phyloP scores from a whole-genome alignment of 2,329 filamentous ascomycete species.

The Corinectria fuckeliana region DNA sequence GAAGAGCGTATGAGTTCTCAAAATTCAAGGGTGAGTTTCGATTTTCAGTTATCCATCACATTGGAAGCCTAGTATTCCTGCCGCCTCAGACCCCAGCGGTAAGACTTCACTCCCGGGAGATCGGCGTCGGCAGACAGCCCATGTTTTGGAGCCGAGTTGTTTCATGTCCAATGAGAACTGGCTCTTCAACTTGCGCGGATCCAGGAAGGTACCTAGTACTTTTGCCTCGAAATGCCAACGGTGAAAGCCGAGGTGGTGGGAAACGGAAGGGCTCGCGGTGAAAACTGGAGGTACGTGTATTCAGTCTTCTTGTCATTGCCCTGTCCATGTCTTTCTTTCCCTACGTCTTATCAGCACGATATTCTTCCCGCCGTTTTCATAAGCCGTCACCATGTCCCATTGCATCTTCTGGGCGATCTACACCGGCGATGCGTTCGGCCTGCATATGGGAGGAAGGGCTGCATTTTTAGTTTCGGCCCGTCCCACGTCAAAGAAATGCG shows the following conservation, averaged over 20 bases:
- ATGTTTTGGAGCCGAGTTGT: neutral
- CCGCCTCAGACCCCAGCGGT: neutral
- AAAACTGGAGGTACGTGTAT: slow-evolving; percentile 2
- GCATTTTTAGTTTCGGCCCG: slow-evolving; percentile 11
- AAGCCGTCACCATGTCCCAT: slow-evolving; percentile 1
- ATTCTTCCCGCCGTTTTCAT: neutral
- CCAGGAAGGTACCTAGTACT: neutral
- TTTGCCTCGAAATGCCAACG: neutral
- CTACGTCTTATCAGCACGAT: neutral
- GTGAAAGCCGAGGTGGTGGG: neutral
- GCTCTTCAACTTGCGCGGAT: neutral
- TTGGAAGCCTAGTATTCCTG: neutral
- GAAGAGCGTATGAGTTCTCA: slow-evolving; percentile 42
- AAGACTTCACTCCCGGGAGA: neutral
- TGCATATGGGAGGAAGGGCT: slow-evolving; percentile 13
- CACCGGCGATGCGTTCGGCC: neutral
- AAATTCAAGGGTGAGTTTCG: slow-evolving; percentile 39
- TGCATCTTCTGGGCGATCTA: slow-evolving; percentile 4
- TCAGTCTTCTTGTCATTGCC: neutral
- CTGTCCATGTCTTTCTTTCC: neutral
- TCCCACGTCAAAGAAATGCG: slow-evolving; percentile 7
- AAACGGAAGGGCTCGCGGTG: neutral
- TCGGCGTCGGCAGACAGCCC: slow-evolving; percentile 1
- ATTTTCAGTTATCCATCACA: neutral
- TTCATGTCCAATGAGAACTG: slow-evolving; percentile 2